Percentiles rank a stretch among this genome's conserved stretches.
Conservation (phyloP, 2,329 filamentous ascomycete genomes). For the Coniella lustricola region DNA sequence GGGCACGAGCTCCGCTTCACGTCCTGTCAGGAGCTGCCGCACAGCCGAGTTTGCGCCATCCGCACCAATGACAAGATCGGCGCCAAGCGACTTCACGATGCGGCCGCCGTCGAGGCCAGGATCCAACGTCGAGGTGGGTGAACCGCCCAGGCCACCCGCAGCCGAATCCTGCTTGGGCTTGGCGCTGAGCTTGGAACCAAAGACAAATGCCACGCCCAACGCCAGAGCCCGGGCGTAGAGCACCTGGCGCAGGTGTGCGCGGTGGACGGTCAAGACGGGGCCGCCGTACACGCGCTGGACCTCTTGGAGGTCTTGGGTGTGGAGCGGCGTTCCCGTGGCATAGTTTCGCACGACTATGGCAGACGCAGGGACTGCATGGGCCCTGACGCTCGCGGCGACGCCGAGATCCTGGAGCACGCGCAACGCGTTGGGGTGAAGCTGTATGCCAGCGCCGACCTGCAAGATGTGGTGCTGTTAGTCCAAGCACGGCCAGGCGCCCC, state of each 20-base stretch:
- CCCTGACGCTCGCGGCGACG: slow-evolving; percentile 16
- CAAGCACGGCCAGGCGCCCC: no score
- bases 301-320: slow-evolving; percentile 16
- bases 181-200: slow-evolving; percentile 16
- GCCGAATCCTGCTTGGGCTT: no score
- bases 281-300: slow-evolving; percentile 14
- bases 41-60: slow-evolving; percentile 23
- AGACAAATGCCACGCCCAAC: slow-evolving; percentile 15
- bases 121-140: no score
- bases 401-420: slow-evolving; percentile 18
- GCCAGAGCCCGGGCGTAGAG: slow-evolving; percentile 19
- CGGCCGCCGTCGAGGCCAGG: no score
- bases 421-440: slow-evolving; percentile 20
- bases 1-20: slow-evolving; percentile 15
- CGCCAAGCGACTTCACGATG: slow-evolving; percentile 8
- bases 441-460: slow-evolving; percentile 17
- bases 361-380: slow-evolving; percentile 13
- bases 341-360: slow-evolving; percentile 19
- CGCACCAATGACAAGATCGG: slow-evolving; percentile 20
- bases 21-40: slow-evolving; percentile 14
- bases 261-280: slow-evolving; percentile 19
- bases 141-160: no score
- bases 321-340: slow-evolving; percentile 17
- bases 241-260: slow-evolving; percentile 17
- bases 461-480: no score